phyloP scores from a whole-genome alignment of 2,329 filamentous ascomycete genomes.

The Colletotrichum sp. region DNA sequence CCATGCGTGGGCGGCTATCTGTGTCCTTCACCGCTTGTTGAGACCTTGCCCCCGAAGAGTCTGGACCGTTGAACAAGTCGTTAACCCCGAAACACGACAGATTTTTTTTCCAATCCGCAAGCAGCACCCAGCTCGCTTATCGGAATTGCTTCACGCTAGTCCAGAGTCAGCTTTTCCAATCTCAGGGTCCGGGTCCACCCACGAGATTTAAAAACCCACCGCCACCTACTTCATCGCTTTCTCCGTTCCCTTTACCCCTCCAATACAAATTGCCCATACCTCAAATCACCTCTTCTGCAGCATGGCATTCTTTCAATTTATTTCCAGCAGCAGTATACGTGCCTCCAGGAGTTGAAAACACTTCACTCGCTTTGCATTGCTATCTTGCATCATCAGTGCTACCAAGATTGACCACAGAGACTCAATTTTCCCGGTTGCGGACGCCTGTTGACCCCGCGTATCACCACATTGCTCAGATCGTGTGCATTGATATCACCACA shows the following conservation, averaged over 20 bases:
- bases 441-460: background rate
- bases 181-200: background rate
- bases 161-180: background rate
- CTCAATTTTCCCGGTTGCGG: background rate
- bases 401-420: background rate
- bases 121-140: background rate
- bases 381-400: background rate
- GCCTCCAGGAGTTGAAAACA: background rate
- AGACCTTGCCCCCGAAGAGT: background rate
- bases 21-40: background rate
- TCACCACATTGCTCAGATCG: background rate
- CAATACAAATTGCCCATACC: background rate
- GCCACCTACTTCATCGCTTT: background rate
- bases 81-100: background rate
- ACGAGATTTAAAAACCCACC: background rate
- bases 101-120: background rate
- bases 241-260: background rate
- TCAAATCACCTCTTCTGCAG: background rate
- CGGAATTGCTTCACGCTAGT: slow-evolving; percentile 10
- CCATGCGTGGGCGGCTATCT: background rate
- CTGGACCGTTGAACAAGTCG: background rate
- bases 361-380: background rate
- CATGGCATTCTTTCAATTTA: background rate
- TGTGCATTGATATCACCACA: background rate
- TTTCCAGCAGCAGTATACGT: background rate